These are phyloP conservation scores for Pseudomonodictys pantanalensis DNA, from an alignment of 495 filamentous ascomycete species.

Conservation along the genomic window DNA sequence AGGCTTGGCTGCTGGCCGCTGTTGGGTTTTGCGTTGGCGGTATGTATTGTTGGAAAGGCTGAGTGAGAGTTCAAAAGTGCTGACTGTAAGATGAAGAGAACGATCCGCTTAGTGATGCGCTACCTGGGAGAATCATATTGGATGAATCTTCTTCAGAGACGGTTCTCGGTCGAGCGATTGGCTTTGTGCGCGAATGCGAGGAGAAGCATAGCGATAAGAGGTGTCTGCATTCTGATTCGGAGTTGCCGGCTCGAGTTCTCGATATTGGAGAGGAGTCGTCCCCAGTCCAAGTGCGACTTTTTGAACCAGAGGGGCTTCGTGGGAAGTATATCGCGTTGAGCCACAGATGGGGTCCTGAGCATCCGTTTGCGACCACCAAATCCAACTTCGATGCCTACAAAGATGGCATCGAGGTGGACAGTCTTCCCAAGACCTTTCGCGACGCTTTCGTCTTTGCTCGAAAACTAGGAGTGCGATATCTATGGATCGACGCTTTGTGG, in stretches of 20 bases:
- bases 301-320: neutral
- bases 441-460: conserved; percentile 9
- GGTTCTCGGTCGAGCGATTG: neutral
- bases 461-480: conserved; percentile 7
- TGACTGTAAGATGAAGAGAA: neutral
- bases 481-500: conserved; percentile 23
- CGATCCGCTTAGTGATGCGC: neutral
- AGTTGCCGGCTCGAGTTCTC: neutral
- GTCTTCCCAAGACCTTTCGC: conserved; percentile 11
- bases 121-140: neutral
- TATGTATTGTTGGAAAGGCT: neutral
- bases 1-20: conserved; percentile 1
- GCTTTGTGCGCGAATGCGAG: neutral
- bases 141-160: neutral
- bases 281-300: neutral
- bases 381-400: neutral
- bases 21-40: conserved; percentile 15
- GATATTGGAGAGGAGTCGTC: neutral
- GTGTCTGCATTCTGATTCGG: neutral
- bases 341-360: conserved; percentile 6
- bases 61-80: neutral
- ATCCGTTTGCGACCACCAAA: neutral
- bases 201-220: neutral
- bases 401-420: neutral
- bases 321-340: conserved; percentile 4